Base-by-base conservation (phyloP, 1,139 yeast genomes). In the Kurtzmaniella quercitrusa region DNA sequence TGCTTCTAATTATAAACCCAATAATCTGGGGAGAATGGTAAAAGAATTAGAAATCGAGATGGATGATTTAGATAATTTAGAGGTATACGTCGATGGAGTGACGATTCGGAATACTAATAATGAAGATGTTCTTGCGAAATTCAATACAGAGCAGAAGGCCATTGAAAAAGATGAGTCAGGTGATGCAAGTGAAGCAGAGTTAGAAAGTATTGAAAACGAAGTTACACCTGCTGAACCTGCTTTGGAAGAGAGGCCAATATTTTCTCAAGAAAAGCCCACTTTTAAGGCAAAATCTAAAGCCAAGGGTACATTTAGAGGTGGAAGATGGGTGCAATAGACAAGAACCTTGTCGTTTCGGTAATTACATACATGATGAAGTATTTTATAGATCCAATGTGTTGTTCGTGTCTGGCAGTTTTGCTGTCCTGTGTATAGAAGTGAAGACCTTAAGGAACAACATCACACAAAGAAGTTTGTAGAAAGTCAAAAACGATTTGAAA, bases 1-100 rank as follows among this genome's bases (percentile, higher is more conserved):
- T 19, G 37, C 23, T 19, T 4, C 5, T 19, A 19, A 15, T 16
- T 17, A 16, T 11, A 17, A 33, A 33, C 18, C 36, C 14, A 33
- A 33, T 4, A 33, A 33, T 14, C 30, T 26, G 30, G 30, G 30
- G n/a, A 18, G 17, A 18, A 28, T n/a, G 23, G 22, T 16, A 12
- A 14, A 21, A 21, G 20, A 26, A n/a, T 5, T 30, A 38, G 36
- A 36, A 28, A n/a, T 17, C 15, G 40, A 41, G 22, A 15, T 38
- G 18, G 38, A 34, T 11, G 35, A 12, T 15, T 19, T 41, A 33
- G 33, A 33, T 5, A 18, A 23, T 26, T 2, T 42, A 8, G 18
- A n/a, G 4, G 22, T 33, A 18, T 26, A 5, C 12, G 12, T 26
- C 4, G 30, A 26, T 9, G 30, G 30, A 9, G 30, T 26, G n/a